phyloP scores from a whole-genome alignment of 2,329 filamentous ascomycete genomes.

The Graphiopsis chlorocephala region DNA sequence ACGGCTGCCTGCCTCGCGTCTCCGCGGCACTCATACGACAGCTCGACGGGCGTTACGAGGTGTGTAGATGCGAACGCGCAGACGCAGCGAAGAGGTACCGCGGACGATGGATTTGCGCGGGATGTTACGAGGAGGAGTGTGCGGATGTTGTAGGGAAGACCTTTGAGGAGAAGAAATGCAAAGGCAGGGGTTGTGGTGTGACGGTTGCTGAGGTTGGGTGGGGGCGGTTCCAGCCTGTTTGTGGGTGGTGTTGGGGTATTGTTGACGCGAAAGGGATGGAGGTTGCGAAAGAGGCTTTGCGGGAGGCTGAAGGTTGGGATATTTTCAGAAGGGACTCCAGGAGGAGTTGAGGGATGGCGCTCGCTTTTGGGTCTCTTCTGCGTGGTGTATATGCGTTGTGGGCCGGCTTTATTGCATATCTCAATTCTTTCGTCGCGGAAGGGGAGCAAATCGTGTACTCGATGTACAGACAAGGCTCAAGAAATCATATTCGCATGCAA shows the following conservation, averaged over 20 bases:
- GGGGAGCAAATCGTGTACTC: no score
- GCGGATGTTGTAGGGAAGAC: neutral
- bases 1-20: neutral
- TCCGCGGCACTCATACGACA: neutral
- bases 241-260: conserved; percentile 5
- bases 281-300: conserved; percentile 2
- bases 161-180: neutral
- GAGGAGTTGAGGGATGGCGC: neutral
- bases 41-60: conserved; percentile 3
- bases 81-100: conserved; percentile 6
- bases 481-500: neutral
- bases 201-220: conserved; percentile 2
- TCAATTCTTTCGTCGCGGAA: neutral
- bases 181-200: neutral
- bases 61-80: neutral
- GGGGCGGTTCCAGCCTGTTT: conserved; percentile 5
- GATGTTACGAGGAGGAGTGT: neutral
- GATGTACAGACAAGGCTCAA: neutral
- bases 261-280: neutral
- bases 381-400: neutral
- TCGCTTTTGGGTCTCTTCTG: neutral
- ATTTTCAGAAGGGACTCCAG: neutral
- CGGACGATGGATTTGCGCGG: neutral
- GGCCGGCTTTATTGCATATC: neutral
- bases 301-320: neutral